phyloP scores from a whole-genome alignment of 2,329 filamentous ascomycete genomes.

The Cercospora beticola region DNA sequence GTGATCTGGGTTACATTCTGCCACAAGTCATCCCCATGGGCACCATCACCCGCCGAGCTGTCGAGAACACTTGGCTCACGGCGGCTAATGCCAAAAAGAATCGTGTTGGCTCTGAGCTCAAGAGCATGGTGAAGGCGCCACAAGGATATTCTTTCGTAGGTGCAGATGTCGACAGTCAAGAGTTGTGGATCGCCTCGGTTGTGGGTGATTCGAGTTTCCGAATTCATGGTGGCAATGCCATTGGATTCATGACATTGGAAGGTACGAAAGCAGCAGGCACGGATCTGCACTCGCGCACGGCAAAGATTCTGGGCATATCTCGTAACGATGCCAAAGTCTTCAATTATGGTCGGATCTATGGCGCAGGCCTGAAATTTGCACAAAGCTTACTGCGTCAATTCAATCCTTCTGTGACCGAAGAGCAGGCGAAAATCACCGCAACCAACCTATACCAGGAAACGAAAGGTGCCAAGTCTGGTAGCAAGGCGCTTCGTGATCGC shows the following conservation, averaged over 20 bases:
- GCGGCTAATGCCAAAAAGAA: conserved; percentile 97
- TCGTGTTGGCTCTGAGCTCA: conserved; percentile 91
- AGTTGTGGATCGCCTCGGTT: conserved; percentile 96
- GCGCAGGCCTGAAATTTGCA: conserved; percentile 93
- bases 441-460: conserved; percentile 81
- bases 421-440: conserved; percentile 73
- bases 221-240: conserved; percentile 91
- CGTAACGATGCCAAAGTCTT: conserved; percentile 96
- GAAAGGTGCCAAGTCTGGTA: conserved; percentile 81
- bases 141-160: conserved; percentile 91
- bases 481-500: conserved; percentile 68
- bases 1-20: conserved; percentile 74
- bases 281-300: conserved; percentile 91
- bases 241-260: conserved; percentile 98
- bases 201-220: conserved; percentile 94
- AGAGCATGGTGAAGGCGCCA: conserved; percentile 93
- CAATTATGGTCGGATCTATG: conserved; percentile 98
- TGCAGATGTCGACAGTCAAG: conserved; percentile 94
- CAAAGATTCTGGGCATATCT: conserved; percentile 86
- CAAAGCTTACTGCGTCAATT: conserved; percentile 88
- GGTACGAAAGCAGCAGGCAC: conserved; percentile 92
- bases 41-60: conserved; percentile 87
- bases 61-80: conserved; percentile 98
- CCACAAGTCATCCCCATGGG: conserved; percentile 98
- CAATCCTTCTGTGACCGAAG: conserved; percentile 79